A percentile compares a stretch with the other conserved stretches of the same genome.
These are phyloP conservation scores for Blastobotrys robertii DNA, from an alignment of 805 yeast species.

Conservation along the genomic window DNA sequence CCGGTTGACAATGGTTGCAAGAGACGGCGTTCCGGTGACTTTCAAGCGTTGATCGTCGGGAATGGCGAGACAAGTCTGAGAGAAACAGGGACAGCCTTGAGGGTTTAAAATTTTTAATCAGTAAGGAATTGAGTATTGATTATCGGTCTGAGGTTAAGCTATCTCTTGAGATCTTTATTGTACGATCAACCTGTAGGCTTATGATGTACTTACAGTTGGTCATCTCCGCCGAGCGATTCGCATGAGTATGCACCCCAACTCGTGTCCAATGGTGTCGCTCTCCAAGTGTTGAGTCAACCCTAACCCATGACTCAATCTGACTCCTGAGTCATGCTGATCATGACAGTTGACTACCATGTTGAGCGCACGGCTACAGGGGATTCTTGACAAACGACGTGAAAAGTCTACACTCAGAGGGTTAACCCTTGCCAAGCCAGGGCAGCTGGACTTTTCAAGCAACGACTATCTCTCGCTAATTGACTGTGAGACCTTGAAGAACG, in stretches of 20 bases:
- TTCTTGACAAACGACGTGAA: not conserved
- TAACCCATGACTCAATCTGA: slow-evolving; percentile 1
- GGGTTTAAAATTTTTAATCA: too few relatives aligned
- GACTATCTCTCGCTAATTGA: slow-evolving; percentile 15
- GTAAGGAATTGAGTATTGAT: too few relatives aligned
- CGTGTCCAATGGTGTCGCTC: not conserved
- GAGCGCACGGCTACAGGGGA: too few relatives aligned
- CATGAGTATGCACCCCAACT: not conserved
- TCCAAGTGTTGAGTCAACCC: not conserved
- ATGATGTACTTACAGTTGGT: too few relatives aligned
- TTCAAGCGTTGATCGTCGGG: too few relatives aligned
- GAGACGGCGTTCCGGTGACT: too few relatives aligned
- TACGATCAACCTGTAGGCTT: too few relatives aligned
- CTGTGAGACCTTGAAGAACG: slow-evolving; percentile 4
- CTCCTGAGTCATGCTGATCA: not conserved
- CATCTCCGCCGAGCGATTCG: too few relatives aligned
- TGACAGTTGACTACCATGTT: not conserved
- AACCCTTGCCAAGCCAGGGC: slow-evolving; percentile 1
- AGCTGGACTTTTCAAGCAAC: slow-evolving; percentile 19
- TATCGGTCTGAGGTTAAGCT: too few relatives aligned
- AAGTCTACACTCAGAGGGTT: slow-evolving; percentile 6
- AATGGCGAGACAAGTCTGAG: too few relatives aligned
- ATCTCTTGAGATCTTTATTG: too few relatives aligned
- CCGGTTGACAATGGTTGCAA: slow-evolving; percentile 6
- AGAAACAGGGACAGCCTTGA: too few relatives aligned